Evolutionary conservation across 257 asterid genomes (phyloP).

Genomic region (Gentiana straminea): DNA sequence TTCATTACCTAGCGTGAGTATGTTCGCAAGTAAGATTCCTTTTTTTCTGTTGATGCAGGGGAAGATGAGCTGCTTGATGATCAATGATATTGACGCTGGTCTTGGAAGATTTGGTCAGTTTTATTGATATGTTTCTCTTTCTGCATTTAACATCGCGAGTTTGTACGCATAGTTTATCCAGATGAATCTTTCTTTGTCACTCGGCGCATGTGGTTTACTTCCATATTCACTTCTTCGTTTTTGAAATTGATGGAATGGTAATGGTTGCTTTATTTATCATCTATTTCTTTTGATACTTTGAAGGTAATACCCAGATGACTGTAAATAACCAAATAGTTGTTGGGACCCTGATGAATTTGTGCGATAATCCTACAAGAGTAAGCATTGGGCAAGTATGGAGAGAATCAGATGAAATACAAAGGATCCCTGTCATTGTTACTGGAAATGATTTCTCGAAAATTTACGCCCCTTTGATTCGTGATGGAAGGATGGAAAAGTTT

Average conservation of each 20-base stretch:
- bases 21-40: not conserved
- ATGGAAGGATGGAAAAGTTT: conserved; percentile 96
- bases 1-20: no score
- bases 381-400: conserved; percentile 93
- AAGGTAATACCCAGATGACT: conserved; percentile 85
- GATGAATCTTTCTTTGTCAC: no score
- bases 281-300: conserved; percentile 13
- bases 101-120: conserved; percentile 91
- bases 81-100: conserved; percentile 96
- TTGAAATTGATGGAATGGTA: conserved; percentile 6
- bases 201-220: no score
- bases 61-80: conserved; percentile 90
- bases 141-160: no score
- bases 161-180: no score
- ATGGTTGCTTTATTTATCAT: conserved; percentile 10
- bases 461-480: conserved; percentile 87
- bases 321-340: conserved; percentile 94
- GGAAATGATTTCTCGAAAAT: conserved; percentile 80
- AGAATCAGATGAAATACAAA: conserved; percentile 53
- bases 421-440: conserved; percentile 80
- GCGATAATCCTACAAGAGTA: conserved; percentile 91
- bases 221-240: not conserved
- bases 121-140: not conserved
- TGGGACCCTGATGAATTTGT: conserved; percentile 82
- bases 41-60: conserved; percentile 48